Conservation (phyloP, 2,329 filamentous ascomycete genomes). For the Chaetomium olivaceum region DNA sequence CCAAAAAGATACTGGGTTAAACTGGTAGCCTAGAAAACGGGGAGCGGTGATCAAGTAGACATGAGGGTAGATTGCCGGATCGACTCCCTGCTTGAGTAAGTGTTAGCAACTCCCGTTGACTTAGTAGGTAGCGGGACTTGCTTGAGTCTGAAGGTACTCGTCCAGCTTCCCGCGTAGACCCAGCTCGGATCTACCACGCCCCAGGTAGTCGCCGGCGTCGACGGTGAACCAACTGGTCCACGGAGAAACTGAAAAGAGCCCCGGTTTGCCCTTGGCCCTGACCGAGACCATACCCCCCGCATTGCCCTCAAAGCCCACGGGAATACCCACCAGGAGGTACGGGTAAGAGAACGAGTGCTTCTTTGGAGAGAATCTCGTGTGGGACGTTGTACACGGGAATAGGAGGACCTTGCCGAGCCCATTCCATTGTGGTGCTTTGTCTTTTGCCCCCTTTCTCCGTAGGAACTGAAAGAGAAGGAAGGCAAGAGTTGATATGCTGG, state of each 20-base stretch:
- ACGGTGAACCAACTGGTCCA: slow-evolving; percentile 57
- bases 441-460: slow-evolving; percentile 1
- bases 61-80: slow-evolving; percentile 61
- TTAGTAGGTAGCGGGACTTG: slow-evolving; percentile 37
- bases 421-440: slow-evolving; percentile 22
- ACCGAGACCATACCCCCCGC: slow-evolving; percentile 58
- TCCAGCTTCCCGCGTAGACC: slow-evolving; percentile 65
- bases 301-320: slow-evolving; percentile 61
- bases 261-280: slow-evolving; percentile 33
- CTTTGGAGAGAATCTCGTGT: slow-evolving; percentile 66
- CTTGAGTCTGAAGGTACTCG: slow-evolving; percentile 58
- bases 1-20: slow-evolving; percentile 79
- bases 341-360: slow-evolving; percentile 69
- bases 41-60: slow-evolving; percentile 73
- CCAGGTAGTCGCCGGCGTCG: slow-evolving; percentile 61
- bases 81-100: slow-evolving; percentile 50
- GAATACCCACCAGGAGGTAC: slow-evolving; percentile 69
- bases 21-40: slow-evolving; percentile 67
- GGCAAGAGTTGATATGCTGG: not conserved
- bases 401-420: slow-evolving; percentile 50
- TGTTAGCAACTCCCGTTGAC: not conserved
- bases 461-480: slow-evolving; percentile 22
- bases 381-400: slow-evolving; percentile 65
- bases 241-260: slow-evolving; percentile 33
- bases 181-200: slow-evolving; percentile 51